These are phyloP conservation scores for Ascochyta lentis DNA, from an alignment of 2,329 filamentous ascomycete species.

Conservation along the genomic window DNA sequence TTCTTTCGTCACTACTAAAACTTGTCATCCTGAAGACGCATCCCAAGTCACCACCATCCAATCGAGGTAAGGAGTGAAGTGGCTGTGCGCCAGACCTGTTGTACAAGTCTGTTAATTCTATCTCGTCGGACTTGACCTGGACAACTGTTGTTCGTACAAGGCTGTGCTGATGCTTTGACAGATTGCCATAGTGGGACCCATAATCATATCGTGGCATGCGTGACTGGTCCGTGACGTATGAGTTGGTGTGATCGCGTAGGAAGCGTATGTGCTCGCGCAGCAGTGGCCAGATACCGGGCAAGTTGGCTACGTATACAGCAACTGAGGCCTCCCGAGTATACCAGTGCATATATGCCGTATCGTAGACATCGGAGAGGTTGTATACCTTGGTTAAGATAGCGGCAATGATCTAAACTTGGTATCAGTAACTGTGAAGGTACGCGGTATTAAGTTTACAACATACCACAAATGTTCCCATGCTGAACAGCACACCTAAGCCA, in stretches of 20 bases:
- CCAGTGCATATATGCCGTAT: constrained; percentile 54
- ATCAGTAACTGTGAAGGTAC: constrained; percentile 4
- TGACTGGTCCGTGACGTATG: constrained; percentile 21
- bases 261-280: constrained; percentile 53
- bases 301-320: constrained; percentile 61
- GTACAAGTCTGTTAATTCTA: constrained; percentile 28
- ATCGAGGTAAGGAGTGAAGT: constrained; percentile 1
- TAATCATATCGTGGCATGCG: constrained; percentile 27
- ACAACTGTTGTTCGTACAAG: constrained; percentile 8
- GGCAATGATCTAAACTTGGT: constrained; percentile 41
- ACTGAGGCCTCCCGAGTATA: constrained; percentile 62
- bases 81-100: constrained; percentile 17
- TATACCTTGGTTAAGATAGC: constrained; percentile 58
- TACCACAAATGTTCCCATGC: constrained; percentile 57
- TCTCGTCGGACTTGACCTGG: constrained; percentile 25
- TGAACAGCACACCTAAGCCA: constrained; percentile 59
- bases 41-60: constrained; percentile 11
- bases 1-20: constrained; percentile 29
- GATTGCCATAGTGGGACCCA: constrained; percentile 27
- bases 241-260: constrained; percentile 35
- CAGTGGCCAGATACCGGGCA: constrained; percentile 62
- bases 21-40: constrained; percentile 15
- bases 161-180: constrained; percentile 21
- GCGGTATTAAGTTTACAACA: constrained; percentile 6
- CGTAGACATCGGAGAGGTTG: constrained; percentile 54